These are phyloP conservation scores for Fusarium protoensiforme DNA, from an alignment of 2,329 filamentous ascomycete genomes.

Conservation along the genomic window DNA sequence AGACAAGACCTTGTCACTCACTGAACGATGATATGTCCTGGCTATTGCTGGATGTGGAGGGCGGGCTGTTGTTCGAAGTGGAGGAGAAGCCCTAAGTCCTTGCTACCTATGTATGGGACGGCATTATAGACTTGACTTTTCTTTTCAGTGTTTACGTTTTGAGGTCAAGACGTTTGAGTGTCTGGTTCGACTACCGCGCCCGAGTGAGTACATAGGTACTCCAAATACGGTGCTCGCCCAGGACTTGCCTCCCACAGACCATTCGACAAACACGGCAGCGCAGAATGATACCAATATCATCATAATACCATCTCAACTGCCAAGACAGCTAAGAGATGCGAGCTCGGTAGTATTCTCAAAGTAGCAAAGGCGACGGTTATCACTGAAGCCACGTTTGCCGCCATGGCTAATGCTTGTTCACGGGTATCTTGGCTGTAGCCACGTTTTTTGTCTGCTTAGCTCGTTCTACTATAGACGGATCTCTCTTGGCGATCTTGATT, in stretches of 20 bases:
- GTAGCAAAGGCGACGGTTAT: constrained; percentile 10
- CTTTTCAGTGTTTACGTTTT: background rate
- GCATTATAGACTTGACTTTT: background rate
- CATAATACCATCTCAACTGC: background rate
- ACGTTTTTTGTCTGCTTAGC: background rate
- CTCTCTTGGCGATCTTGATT: constrained; percentile 15
- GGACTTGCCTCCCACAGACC: background rate
- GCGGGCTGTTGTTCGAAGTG: background rate
- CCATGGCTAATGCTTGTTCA: constrained; percentile 3
- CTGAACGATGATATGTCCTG: background rate
- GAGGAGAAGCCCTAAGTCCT: background rate
- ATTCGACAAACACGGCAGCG: background rate
- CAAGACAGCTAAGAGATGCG: background rate
- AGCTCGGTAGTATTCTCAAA: background rate
- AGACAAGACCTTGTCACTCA: background rate
- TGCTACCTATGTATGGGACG: background rate
- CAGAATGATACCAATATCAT: background rate
- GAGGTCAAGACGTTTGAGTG: background rate
- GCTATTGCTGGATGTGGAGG: background rate
- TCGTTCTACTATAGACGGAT: background rate
- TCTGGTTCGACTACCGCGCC: background rate
- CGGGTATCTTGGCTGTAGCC: background rate
- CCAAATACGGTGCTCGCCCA: background rate
- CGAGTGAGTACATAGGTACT: background rate
- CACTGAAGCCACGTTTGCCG: background rate